These are phyloP conservation scores for Sporothrix inflata DNA, from an alignment of 2,329 filamentous ascomycete species.

Conservation along the genomic window DNA sequence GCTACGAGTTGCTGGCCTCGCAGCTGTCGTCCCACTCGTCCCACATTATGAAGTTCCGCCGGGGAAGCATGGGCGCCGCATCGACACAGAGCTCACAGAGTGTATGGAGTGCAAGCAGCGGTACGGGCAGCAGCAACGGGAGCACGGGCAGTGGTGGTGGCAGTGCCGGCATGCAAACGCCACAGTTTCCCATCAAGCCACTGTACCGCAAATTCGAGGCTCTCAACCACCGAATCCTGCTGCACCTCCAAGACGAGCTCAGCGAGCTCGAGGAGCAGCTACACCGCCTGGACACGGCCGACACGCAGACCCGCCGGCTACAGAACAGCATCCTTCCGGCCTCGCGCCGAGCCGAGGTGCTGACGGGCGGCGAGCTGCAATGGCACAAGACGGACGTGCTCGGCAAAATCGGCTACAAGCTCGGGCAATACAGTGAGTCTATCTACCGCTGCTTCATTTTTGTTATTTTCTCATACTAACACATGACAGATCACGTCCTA, in stretches of 20 bases:
- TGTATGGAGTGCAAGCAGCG: conserved; percentile 8
- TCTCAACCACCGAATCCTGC: conserved; percentile 78
- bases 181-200: conserved; percentile 49
- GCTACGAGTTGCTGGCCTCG: conserved; percentile 66
- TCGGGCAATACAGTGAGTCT: conserved; percentile 62
- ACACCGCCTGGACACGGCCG: conserved; percentile 64
- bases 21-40: conserved; percentile 49
- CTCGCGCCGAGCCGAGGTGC: conserved; percentile 61
- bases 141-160: not conserved
- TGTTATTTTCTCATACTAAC: too few relatives aligned
- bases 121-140: not conserved
- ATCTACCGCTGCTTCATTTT: too few relatives aligned
- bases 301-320: conserved; percentile 52
- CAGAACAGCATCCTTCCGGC: conserved; percentile 56
- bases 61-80: conserved; percentile 27
- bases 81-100: conserved; percentile 27
- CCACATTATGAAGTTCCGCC: conserved; percentile 32
- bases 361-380: conserved; percentile 59
- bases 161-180: not conserved
- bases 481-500: conserved; percentile 62
- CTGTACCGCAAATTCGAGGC: conserved; percentile 83
- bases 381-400: conserved; percentile 64
- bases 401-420: conserved; percentile 65
- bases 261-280: conserved; percentile 79
- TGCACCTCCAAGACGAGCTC: conserved; percentile 86